phyloP scores from a whole-genome alignment of 345 rosid species.

The Toxicodendron radicans region DNA sequence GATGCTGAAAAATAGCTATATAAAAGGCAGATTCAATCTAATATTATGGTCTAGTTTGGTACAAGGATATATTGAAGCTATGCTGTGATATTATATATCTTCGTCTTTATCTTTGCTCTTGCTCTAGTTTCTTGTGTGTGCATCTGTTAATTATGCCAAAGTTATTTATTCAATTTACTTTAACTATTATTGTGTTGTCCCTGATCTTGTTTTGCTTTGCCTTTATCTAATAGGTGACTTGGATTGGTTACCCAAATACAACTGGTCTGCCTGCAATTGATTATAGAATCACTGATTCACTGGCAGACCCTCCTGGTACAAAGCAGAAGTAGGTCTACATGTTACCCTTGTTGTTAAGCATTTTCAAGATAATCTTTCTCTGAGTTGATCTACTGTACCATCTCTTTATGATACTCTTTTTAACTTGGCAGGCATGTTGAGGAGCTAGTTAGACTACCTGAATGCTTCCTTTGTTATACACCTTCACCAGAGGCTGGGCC shows the following conservation, averaged over 20 bases:
- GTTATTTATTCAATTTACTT: neutral
- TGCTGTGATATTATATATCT: neutral
- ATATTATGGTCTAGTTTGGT: neutral
- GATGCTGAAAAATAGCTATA: slow-evolving; percentile 8
- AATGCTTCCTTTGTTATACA: slow-evolving; percentile 93
- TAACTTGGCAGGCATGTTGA: slow-evolving; percentile 77
- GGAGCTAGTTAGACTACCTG: slow-evolving; percentile 87
- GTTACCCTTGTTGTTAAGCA: neutral
- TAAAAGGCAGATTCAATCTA: neutral
- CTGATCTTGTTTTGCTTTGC: slow-evolving; percentile 5
- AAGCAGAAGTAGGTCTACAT: slow-evolving; percentile 68
- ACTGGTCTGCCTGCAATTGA: slow-evolving; percentile 96
- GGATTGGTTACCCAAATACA: slow-evolving; percentile 99
- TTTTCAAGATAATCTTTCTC: neutral
- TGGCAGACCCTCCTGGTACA: slow-evolving; percentile 83
- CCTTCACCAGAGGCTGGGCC: slow-evolving; percentile 99
- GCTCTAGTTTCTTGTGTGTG: neutral
- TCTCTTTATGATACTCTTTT: neutral
- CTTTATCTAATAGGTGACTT: slow-evolving; percentile 67
- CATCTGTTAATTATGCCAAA: neutral
- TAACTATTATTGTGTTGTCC: neutral
- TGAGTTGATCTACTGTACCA: neutral
- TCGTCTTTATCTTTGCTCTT: neutral
- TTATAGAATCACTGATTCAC: slow-evolving; percentile 90
- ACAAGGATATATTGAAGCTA: slow-evolving; percentile 2